Conservation (phyloP, 805 yeast genomes). For the Grigorovia jiainica region DNA sequence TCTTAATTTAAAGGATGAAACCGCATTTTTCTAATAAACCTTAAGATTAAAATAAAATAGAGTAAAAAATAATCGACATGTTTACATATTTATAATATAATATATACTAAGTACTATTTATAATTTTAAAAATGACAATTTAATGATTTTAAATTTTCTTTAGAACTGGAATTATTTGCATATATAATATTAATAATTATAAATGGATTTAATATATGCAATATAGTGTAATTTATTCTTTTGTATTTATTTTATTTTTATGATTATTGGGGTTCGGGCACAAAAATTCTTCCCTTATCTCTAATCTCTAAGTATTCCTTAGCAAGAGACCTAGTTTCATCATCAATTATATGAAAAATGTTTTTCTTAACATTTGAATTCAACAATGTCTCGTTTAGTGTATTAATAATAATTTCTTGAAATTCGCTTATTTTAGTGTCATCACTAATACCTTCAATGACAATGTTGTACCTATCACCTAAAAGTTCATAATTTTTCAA, state of each 20-base stretch:
- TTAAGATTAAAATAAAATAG: background rate
- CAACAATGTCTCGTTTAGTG: constrained; percentile 55
- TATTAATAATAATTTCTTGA: constrained; percentile 47
- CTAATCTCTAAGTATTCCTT: constrained; percentile 23
- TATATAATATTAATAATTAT: too few relatives aligned
- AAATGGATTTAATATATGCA: too few relatives aligned
- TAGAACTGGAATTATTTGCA: too few relatives aligned
- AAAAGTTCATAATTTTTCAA: constrained; percentile 59
- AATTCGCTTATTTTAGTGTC: constrained; percentile 58
- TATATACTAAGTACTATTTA: background rate
- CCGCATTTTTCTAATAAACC: background rate
- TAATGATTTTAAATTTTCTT: background rate
- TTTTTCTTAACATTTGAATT: constrained; percentile 44
- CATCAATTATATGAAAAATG: constrained; percentile 44
- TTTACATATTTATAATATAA: background rate
- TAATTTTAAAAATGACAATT: background rate
- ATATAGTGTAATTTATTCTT: too few relatives aligned
- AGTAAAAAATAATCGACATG: too few relatives aligned
- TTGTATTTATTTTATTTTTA: background rate
- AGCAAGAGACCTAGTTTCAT: constrained; percentile 38
- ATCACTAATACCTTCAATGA: constrained; percentile 55
- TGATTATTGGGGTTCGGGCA: background rate
- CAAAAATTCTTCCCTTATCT: constrained; percentile 23
- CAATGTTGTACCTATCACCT: constrained; percentile 53
- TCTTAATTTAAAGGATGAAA: constrained; percentile 1